A percentile compares a stretch with the other conserved stretches of the same genome.
Conservation (phyloP, 1,139 yeast genomes). For the Hemisphaericaspora lyxosophila region DNA sequence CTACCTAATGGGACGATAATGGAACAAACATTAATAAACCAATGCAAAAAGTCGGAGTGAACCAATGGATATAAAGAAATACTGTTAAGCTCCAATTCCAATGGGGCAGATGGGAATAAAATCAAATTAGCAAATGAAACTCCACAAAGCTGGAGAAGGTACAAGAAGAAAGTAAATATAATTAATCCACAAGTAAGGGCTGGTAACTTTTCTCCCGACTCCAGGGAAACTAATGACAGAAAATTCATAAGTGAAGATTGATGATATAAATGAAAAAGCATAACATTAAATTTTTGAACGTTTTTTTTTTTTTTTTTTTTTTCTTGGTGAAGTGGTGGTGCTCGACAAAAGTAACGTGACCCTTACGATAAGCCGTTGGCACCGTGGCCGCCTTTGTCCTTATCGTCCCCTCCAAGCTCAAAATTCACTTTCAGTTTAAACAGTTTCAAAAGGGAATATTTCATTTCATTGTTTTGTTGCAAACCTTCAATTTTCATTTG, state of each 20-base stretch:
- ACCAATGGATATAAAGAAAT: conserved; percentile 75
- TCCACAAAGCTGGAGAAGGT: conserved; percentile 25
- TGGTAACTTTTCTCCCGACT: conserved; percentile 28
- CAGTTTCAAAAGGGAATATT: conserved; percentile 24
- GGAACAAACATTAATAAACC: conserved; percentile 61
- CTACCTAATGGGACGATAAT: conserved; percentile 61
- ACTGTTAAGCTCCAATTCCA: conserved; percentile 56
- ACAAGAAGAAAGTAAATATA: conserved; percentile 50
- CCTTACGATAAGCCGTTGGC: too few species aligned
- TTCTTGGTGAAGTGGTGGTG: too few species aligned
- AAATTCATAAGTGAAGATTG: not conserved
- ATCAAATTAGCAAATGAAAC: conserved; percentile 20
- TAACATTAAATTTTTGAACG: too few species aligned
- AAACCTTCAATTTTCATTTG: conserved; percentile 27
- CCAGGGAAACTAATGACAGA: not conserved
- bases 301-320: too few species aligned
- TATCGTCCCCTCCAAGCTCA: not conserved
- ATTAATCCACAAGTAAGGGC: conserved; percentile 68
- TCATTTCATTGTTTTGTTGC: conserved; percentile 25
- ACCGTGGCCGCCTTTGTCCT: too few species aligned
- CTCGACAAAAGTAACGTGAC: too few species aligned
- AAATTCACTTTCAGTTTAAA: conserved; percentile 18
- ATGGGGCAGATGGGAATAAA: conserved; percentile 58
- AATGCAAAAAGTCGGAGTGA: conserved; percentile 62
- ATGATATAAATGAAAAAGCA: too few species aligned